Evolutionary conservation across 1,284 basidiomycete species (phyloP).

Genomic region (Uromyces viciae-fabae): DNA sequence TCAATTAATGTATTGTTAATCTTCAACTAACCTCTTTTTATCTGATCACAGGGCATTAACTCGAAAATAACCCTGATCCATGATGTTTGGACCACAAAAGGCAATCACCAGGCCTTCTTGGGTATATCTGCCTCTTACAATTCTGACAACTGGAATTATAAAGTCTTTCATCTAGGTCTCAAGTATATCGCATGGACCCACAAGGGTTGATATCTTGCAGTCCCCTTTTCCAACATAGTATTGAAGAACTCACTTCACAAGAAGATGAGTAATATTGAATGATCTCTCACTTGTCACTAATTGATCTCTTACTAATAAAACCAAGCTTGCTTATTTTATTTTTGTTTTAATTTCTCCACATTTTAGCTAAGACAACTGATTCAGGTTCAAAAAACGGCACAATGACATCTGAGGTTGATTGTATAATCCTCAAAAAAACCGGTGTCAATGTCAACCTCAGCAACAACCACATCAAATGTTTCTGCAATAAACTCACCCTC

Average conservation of each 20-base stretch:
- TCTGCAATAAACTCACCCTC: not conserved
- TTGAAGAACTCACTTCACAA: not conserved
- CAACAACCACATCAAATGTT: not conserved
- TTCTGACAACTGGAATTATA: too few species aligned
- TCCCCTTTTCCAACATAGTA: not conserved
- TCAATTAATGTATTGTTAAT: too few species aligned
- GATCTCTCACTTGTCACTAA: not conserved
- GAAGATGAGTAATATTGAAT: not conserved
- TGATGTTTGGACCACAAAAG: too few species aligned
- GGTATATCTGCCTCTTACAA: too few species aligned
- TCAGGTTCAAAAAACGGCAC: not conserved
- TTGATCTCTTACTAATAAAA: not conserved
- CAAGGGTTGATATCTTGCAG: not conserved
- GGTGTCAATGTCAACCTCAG: not conserved
- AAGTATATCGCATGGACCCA: not conserved
- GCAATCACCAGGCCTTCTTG: too few species aligned
- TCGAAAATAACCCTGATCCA: too few species aligned
- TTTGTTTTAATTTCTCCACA: not conserved
- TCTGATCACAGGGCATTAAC: too few species aligned
- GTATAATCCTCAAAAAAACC: not conserved
- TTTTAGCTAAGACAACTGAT: not conserved
- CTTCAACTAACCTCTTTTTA: too few species aligned
- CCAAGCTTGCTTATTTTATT: not conserved
- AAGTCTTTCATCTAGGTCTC: too few species aligned
- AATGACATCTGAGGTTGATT: not conserved